Evolutionary conservation across 2,329 filamentous ascomycete genomes (phyloP), one percentile per base, ranked within the genome.

Genomic region (Talaromyces sp.): DNA sequence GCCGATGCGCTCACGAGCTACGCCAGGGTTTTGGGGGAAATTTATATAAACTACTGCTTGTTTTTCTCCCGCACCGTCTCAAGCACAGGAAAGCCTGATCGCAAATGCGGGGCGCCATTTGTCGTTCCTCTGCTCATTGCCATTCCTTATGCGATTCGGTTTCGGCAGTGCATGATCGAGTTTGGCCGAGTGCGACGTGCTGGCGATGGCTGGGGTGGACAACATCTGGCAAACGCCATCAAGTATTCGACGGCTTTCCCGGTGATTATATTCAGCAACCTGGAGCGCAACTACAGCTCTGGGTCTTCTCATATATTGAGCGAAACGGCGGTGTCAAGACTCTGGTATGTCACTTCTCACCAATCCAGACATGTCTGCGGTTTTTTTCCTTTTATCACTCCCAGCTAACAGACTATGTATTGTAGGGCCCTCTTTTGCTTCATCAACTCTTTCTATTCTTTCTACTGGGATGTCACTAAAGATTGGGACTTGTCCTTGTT

Each of bases 181-280:
- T 96, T 90, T 73, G 70, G 84, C 31, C 88, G 93, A 54, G 89
- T 93, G 27, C 81, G 84, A 55, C 70, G 83, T 81, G 65, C 80
- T 69, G 71, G 74, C 27, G 77, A 77, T 32, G 90, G 88, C 32
- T 92, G 88, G 86, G 91, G 90, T 31, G 89, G 90, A 5, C 90
- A 93, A 72, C 92, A 97, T 74, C 80, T 97, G 31, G 92, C 91
- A 72, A 99, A 99, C 81, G 93, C 93, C 10, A 78, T 91, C 68
- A 99, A 99, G 77, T 99, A 99, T 76, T 85, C 89, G n/a, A 92
- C 87, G 10, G 91, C 93, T 0, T 96, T 98, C 69, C 95, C 95
- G 3, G 93, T 98, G 58, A 90, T 98, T 67, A 81, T 93, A 49
- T 81, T 96, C 58, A 88, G 86, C 62, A 87, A 91, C 1, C 75